Percentiles rank a stretch among this genome's conserved stretches.
phyloP scores from a whole-genome alignment of 768 basidiomycete genomes.

The Pulveroboletus sp. region DNA sequence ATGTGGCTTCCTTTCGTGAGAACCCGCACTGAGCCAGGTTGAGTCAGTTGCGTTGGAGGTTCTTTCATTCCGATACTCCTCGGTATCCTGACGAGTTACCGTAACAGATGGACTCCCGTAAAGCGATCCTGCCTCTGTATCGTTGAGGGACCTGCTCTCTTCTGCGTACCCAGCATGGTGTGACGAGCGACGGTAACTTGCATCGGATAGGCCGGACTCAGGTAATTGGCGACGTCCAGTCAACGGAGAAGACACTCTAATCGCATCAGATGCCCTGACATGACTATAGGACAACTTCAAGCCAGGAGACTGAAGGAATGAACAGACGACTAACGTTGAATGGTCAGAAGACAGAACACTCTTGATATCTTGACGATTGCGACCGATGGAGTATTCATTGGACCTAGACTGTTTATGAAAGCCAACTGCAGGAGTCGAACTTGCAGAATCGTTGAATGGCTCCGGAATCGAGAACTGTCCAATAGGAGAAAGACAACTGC shows the following conservation, averaged over 20 bases:
- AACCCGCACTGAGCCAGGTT: not conserved
- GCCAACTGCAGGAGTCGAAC: not conserved
- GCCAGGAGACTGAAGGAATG: not conserved
- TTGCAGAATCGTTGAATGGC: constrained; percentile 2
- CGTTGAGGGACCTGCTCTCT: not conserved
- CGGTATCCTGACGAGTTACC: not conserved
- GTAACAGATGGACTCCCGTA: not conserved
- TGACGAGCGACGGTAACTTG: not conserved
- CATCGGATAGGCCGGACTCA: not conserved
- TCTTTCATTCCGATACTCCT: not conserved
- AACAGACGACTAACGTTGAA: constrained; percentile 10
- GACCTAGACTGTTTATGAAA: not conserved
- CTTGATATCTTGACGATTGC: constrained; percentile 2
- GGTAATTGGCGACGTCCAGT: constrained; percentile 2
- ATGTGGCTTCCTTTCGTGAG: constrained; percentile 14
- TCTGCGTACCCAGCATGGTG: not conserved
- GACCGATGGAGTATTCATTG: not conserved
- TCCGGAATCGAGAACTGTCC: constrained; percentile 9
- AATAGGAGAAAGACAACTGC: constrained; percentile 18
- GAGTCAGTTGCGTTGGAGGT: not conserved
- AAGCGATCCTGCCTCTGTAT: not conserved
- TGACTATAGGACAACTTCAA: constrained; percentile 12
- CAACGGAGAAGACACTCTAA: constrained; percentile 14
- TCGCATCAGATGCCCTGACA: not conserved
- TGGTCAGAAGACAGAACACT: not conserved